These are phyloP conservation scores for Pholiota conissans DNA, from an alignment of 768 basidiomycete species.

Conservation along the genomic window DNA sequence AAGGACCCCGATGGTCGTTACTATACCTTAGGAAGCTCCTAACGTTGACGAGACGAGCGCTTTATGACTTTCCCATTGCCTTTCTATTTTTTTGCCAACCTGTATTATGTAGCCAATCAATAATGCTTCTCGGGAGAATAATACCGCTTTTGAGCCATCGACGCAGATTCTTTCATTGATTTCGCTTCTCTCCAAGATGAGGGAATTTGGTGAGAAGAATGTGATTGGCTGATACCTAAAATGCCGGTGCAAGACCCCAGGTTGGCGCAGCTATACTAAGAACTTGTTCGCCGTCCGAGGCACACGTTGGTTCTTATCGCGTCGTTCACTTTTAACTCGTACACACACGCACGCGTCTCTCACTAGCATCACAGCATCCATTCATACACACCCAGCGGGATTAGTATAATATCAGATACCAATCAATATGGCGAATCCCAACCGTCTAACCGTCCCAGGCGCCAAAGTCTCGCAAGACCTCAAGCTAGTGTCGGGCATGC, in stretches of 20 bases:
- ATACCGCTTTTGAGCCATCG: not conserved
- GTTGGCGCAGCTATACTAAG: not conserved
- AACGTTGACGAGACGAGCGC: conserved; percentile 17
- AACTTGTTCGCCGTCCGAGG: not conserved
- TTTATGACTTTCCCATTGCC: conserved; percentile 19
- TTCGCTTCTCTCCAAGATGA: not conserved
- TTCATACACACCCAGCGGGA: not conserved
- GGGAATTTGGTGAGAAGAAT: not conserved
- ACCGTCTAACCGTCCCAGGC: conserved; percentile 27
- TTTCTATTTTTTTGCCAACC: conserved; percentile 16
- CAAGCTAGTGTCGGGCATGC: conserved; percentile 48
- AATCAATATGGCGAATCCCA: conserved; percentile 22
- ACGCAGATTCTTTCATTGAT: not conserved
- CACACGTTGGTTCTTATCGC: conserved; percentile 15
- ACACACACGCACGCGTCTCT: not conserved
- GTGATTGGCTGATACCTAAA: conserved; percentile 1
- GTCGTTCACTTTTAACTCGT: conserved; percentile 1
- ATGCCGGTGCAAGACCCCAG: not conserved
- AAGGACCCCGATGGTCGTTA: conserved; percentile 10
- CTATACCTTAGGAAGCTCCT: conserved; percentile 24
- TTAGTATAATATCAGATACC: conserved; percentile 1
- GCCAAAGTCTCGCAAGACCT: conserved; percentile 44
- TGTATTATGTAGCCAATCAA: conserved; percentile 27
- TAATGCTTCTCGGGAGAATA: conserved; percentile 5
- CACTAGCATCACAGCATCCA: conserved; percentile 3